Evolutionary conservation across 129 eudicot species (phyloP), one percentile per base, ranked within the genome.

Genomic region (Calendula officinalis): DNA sequence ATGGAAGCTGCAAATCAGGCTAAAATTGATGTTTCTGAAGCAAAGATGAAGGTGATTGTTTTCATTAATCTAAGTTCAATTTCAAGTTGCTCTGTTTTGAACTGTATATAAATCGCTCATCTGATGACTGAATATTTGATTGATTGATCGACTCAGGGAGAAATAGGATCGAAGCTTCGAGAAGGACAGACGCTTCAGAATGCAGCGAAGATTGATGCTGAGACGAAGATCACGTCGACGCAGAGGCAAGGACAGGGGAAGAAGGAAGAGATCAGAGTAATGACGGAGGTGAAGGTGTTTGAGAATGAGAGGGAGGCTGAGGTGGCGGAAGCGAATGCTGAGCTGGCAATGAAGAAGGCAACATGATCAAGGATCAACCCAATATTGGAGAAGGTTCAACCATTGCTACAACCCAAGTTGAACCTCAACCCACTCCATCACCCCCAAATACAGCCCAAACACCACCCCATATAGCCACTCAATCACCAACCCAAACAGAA

Each of bases 1-100:
- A 81, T 74, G 90, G 90, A 80, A 37, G 91, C 91, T 0, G 82
- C 84, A 4, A 83, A 77, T 35, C 84, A 83, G 52, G 90, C 83
- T 0, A 77, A 39, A 36, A 44, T 83, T 0, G 95, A 87, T 50
- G 95, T 87, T 22, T 73, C 95, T 3, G 90, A 87, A 72, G 87
- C 90, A 13, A 78, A 47, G 48, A 82, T 77, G 62, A 67, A 67
- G 62, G 72, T 67, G 32, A 52, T 27, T 8, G 14, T 9, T 15
- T 7, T 2, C 5, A 38, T 8, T 15, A 16, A 46, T 46, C 16
- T 2, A 46, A 46, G 6, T 36, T 4, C 43, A 0, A 27, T 61
- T 45, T 42, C 12, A 37, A 39, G 15, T 12, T 3, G 6, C 9
- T 46, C 11, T 7, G 14, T 3, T 16, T 52, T 52, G 57, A 7